Evolutionary conservation across 106 monocot species (phyloP).

Genomic region (Dendrobium nobile): DNA sequence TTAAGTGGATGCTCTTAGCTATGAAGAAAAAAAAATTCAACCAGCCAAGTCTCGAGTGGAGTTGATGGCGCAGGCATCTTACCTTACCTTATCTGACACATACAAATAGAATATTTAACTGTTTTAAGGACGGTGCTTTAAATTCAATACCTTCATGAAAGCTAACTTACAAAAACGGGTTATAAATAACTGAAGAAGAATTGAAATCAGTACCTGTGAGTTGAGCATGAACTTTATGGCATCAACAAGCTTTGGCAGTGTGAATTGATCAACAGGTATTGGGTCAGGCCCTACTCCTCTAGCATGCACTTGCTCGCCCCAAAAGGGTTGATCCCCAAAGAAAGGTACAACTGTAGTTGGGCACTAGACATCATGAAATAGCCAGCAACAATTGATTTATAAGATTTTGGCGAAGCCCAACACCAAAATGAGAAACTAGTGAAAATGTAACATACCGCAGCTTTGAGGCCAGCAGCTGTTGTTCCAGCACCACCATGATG

Average conservation of each 20-base stretch:
- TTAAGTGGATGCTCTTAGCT: neutral
- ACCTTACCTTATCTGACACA: neutral
- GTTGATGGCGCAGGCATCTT: neutral
- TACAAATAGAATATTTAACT: neutral
- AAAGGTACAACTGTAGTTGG: constrained; percentile 86
- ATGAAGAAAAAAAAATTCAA: neutral
- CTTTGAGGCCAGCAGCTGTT: constrained; percentile 88
- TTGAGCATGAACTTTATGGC: constrained; percentile 25
- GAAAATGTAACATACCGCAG: constrained; percentile 42
- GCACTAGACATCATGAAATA: constrained; percentile 48
- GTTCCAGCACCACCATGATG: constrained; percentile 98
- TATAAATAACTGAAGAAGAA: neutral
- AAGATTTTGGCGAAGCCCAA: neutral
- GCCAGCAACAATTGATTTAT: neutral
- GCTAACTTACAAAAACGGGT: neutral
- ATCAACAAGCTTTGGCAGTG: constrained; percentile 13
- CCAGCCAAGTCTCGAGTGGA: neutral
- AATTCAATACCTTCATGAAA: neutral
- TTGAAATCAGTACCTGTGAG: constrained; percentile 4
- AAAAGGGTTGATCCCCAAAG: constrained; percentile 89
- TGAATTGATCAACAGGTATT: constrained; percentile 71
- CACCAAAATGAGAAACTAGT: neutral
- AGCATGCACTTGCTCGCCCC: constrained; percentile 79
- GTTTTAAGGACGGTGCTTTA: neutral
- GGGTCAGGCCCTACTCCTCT: constrained; percentile 73